These are phyloP conservation scores for Sphagnum tenellum DNA, from an alignment of 225 moss, liverwort and hornwort genomes.

Conservation along the genomic window DNA sequence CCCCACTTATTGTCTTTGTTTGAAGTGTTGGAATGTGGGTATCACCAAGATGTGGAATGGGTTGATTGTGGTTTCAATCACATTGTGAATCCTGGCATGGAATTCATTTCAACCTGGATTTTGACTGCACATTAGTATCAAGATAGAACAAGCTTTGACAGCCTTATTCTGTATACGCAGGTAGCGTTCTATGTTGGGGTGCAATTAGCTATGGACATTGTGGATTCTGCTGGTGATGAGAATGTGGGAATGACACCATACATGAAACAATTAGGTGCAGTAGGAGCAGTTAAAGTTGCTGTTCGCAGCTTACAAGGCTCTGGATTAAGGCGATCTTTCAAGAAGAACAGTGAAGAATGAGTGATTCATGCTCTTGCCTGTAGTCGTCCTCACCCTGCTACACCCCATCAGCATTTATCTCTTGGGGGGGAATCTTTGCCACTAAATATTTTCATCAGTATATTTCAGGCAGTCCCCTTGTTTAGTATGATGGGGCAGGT, in stretches of 20 bases:
- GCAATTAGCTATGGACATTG: conserved; percentile 48
- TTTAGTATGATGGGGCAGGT: too few relatives aligned
- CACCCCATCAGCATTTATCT: too few relatives aligned
- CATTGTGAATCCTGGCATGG: too few relatives aligned
- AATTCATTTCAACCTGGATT: background rate
- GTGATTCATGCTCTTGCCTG: too few relatives aligned
- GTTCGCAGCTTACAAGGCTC: conserved; percentile 71
- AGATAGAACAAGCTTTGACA: background rate
- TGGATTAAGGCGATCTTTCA: conserved; percentile 34
- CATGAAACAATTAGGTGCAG: conserved; percentile 54
- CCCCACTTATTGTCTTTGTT: background rate
- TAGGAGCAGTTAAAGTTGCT: conserved; percentile 70
- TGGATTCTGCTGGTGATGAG: conserved; percentile 27
- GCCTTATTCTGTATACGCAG: conserved; percentile 17
- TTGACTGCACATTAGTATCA: background rate
- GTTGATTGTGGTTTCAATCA: too few relatives aligned
- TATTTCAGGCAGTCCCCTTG: too few relatives aligned
- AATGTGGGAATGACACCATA: conserved; percentile 27
- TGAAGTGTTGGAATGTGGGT: background rate
- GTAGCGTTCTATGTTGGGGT: conserved; percentile 76
- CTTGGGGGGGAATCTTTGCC: too few relatives aligned
- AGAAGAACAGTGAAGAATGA: too few relatives aligned
- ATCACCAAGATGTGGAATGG: background rate
- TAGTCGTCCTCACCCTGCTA: too few relatives aligned
- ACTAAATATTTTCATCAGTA: too few relatives aligned